phyloP scores from a whole-genome alignment of 2,329 filamentous ascomycete genomes.

The Fusarium sp. region DNA sequence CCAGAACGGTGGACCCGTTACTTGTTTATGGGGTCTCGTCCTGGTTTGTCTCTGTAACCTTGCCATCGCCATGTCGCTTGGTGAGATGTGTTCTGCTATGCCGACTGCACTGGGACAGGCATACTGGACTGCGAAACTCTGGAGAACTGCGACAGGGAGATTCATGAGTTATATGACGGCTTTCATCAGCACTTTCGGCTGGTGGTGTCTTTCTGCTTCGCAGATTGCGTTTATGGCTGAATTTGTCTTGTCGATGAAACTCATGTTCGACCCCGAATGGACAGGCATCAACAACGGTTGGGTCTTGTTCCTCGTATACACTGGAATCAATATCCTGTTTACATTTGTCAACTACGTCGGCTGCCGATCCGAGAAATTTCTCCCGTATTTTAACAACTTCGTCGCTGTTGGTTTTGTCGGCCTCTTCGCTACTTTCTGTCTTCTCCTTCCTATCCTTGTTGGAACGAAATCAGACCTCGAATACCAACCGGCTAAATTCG shows the following conservation, averaged over 20 bases:
- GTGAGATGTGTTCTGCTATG: conserved; percentile 69
- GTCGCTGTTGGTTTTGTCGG: conserved; percentile 64
- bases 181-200: conserved; percentile 70
- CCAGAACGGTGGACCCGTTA: conserved; percentile 64
- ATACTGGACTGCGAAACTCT: conserved; percentile 60
- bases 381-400: conserved; percentile 67
- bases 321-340: conserved; percentile 62
- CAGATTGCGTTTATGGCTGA: conserved; percentile 69
- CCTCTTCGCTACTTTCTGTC: conserved; percentile 64
- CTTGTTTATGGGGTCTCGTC: conserved; percentile 66
- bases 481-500: conserved; percentile 64
- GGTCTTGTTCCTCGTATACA: conserved; percentile 67
- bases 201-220: conserved; percentile 69
- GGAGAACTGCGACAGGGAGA: conserved; percentile 57
- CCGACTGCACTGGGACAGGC: conserved; percentile 70
- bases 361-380: conserved; percentile 58
- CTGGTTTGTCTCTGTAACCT: conserved; percentile 64
- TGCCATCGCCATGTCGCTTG: conserved; percentile 66
- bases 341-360: conserved; percentile 64
- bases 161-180: conserved; percentile 68
- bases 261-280: conserved; percentile 64
- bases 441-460: conserved; percentile 64
- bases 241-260: conserved; percentile 65
- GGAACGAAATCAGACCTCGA: conserved; percentile 57
- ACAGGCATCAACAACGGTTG: conserved; percentile 58